Percentiles rank a stretch among this genome's conserved stretches.
Conservation (phyloP, 306 rosid species). For the Citrullus mucosospermus region DNA sequence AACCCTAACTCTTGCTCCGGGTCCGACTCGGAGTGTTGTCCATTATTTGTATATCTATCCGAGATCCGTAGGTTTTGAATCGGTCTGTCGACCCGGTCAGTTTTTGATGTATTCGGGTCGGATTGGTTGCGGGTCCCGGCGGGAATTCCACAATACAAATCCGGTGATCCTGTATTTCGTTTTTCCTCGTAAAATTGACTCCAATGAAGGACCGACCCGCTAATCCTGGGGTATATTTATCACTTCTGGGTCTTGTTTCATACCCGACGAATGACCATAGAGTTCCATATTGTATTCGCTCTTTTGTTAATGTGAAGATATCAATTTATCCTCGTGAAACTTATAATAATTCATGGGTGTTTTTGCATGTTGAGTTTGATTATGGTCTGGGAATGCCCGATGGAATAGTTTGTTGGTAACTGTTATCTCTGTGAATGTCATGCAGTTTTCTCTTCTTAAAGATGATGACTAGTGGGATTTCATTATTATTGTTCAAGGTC, state of each 20-base stretch:
- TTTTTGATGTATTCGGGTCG: slow-evolving; percentile 10
- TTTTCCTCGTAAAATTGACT: not conserved
- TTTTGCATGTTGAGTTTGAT: not conserved
- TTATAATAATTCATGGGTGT: not conserved
- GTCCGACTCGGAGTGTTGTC: slow-evolving; percentile 17
- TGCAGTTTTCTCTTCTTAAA: not conserved
- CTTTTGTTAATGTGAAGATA: not conserved
- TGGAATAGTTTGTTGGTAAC: not conserved
- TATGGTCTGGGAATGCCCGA: not conserved
- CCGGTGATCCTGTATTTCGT: slow-evolving; percentile 14
- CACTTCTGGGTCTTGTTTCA: not conserved
- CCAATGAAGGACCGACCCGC: slow-evolving; percentile 13
- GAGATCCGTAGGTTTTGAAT: slow-evolving; percentile 17
- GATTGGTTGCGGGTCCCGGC: slow-evolving; percentile 25
- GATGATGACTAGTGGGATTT: not conserved
- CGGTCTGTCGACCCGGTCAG: slow-evolving; percentile 24
- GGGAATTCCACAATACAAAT: slow-evolving; percentile 4
- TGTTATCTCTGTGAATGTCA: not conserved
- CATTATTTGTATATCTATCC: slow-evolving; percentile 11
- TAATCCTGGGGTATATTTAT: not conserved
- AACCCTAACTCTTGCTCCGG: slow-evolving; percentile 13
- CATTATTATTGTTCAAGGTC: not conserved
- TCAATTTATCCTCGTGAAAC: not conserved
- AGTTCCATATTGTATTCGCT: not conserved
- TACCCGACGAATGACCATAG: not conserved